Evolutionary conservation across 805 yeast species (phyloP).

Genomic region (Yamadazyma phyllophila): DNA sequence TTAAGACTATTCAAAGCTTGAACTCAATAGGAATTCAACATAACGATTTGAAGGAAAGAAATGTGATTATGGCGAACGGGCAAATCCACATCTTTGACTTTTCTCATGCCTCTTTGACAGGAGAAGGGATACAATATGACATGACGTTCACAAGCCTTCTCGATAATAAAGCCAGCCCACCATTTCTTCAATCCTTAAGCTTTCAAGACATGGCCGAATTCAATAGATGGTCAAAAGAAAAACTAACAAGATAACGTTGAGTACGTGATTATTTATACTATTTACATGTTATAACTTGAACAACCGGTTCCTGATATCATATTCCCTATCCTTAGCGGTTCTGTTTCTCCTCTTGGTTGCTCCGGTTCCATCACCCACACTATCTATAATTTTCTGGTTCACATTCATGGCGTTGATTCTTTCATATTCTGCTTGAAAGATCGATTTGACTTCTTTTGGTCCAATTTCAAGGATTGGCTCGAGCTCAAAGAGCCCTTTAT

Average conservation of each 20-base stretch:
- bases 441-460: constrained; percentile 20
- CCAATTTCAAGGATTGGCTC: constrained; percentile 31
- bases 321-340: constrained; percentile 45
- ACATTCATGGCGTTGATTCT: constrained; percentile 29
- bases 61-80: too few relatives aligned
- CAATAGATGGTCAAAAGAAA: too few relatives aligned
- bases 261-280: too few relatives aligned
- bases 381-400: constrained; percentile 25
- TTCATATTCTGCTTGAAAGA: constrained; percentile 27
- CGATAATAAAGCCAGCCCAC: too few relatives aligned
- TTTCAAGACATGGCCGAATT: too few relatives aligned
- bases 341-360: constrained; percentile 34
- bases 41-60: background rate
- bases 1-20: background rate
- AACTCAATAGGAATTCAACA: background rate
- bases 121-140: too few relatives aligned
- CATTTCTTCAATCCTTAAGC: too few relatives aligned
- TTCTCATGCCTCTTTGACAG: too few relatives aligned
- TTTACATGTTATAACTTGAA: constrained; percentile 27
- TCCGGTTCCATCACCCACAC: constrained; percentile 41
- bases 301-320: constrained; percentile 35
- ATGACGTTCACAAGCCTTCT: too few relatives aligned
- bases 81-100: too few relatives aligned
- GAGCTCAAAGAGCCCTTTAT: constrained; percentile 35
- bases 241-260: too few relatives aligned